A percentile compares a stretch with the other conserved stretches of the same genome.
Evolutionary conservation across 2,329 filamentous ascomycete genomes (phyloP).

Genomic region (Hymenotorrendiella dingleyae): DNA sequence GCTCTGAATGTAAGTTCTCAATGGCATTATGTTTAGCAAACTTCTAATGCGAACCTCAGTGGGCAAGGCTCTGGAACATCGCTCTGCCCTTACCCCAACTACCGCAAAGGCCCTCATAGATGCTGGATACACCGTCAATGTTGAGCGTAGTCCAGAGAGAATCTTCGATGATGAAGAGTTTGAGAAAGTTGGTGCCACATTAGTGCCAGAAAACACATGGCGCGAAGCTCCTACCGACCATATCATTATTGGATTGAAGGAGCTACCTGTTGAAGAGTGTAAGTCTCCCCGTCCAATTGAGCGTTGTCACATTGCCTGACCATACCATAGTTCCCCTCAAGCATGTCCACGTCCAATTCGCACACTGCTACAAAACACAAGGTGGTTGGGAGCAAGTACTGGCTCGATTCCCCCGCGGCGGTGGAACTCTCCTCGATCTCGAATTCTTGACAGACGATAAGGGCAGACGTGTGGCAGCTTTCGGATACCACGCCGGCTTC

Average conservation of each 20-base stretch:
- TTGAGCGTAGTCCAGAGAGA: slow-evolving; percentile 61
- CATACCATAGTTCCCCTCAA: slow-evolving; percentile 51
- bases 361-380: slow-evolving; percentile 72
- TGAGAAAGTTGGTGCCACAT: slow-evolving; percentile 54
- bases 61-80: slow-evolving; percentile 37
- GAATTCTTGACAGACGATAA: slow-evolving; percentile 76
- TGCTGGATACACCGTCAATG: slow-evolving; percentile 62
- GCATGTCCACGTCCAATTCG: slow-evolving; percentile 68
- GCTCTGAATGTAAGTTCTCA: slow-evolving; percentile 34
- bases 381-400: slow-evolving; percentile 74
- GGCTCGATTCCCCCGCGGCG: slow-evolving; percentile 70
- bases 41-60: slow-evolving; percentile 26
- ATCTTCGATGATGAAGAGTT: slow-evolving; percentile 61
- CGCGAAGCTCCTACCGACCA: slow-evolving; percentile 59
- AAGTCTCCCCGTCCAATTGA: slow-evolving; percentile 24
- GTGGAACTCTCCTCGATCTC: slow-evolving; percentile 74
- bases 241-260: slow-evolving; percentile 72
- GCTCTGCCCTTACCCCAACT: slow-evolving; percentile 33
- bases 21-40: slow-evolving; percentile 15
- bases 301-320: slow-evolving; percentile 7
- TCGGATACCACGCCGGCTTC: slow-evolving; percentile 67
- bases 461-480: slow-evolving; percentile 61
- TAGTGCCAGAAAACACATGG: slow-evolving; percentile 65
- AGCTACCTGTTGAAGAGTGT: slow-evolving; percentile 66
- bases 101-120: slow-evolving; percentile 57